These are phyloP conservation scores for Ceratocystis smalleyi DNA, from an alignment of 2,329 filamentous ascomycete genomes.

Conservation along the genomic window DNA sequence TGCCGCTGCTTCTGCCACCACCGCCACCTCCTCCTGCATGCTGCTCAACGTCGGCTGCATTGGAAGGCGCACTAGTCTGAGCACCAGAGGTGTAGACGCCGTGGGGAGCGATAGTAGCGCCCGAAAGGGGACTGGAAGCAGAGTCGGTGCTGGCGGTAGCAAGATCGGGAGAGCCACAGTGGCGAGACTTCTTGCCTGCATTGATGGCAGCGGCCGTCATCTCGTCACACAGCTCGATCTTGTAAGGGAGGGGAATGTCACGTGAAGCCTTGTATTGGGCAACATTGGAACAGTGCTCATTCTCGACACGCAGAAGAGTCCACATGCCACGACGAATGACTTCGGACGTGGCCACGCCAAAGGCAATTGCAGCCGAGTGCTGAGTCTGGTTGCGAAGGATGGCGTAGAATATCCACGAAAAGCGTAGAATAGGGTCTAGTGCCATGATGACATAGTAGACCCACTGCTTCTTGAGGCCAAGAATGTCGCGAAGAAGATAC, in stretches of 20 bases:
- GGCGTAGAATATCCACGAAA: constrained; percentile 88
- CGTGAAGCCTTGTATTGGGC: constrained; percentile 76
- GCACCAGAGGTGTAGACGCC: not conserved
- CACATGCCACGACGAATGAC: constrained; percentile 76
- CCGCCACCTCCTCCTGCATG: constrained; percentile 17
- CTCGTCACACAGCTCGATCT: constrained; percentile 29
- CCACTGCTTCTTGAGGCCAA: constrained; percentile 65
- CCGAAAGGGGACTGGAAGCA: not conserved
- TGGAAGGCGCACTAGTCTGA: not conserved
- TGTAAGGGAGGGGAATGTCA: constrained; percentile 75
- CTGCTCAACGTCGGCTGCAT: constrained; percentile 2
- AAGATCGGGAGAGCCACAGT: not conserved
- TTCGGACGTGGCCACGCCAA: constrained; percentile 63
- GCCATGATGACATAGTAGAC: constrained; percentile 77
- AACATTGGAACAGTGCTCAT: constrained; percentile 92
- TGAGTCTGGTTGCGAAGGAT: constrained; percentile 67
- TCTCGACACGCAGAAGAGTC: constrained; percentile 88
- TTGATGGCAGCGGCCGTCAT: constrained; percentile 5
- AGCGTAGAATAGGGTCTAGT: constrained; percentile 70
- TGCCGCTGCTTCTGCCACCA: constrained; percentile 13
- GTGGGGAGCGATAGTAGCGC: not conserved
- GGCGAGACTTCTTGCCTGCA: not conserved
- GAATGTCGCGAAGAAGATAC: constrained; percentile 55
- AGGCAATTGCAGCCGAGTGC: constrained; percentile 69
- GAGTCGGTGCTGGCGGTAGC: not conserved